phyloP scores from a whole-genome alignment of 495 filamentous ascomycete genomes.

The Trichoderma asperelloides region DNA sequence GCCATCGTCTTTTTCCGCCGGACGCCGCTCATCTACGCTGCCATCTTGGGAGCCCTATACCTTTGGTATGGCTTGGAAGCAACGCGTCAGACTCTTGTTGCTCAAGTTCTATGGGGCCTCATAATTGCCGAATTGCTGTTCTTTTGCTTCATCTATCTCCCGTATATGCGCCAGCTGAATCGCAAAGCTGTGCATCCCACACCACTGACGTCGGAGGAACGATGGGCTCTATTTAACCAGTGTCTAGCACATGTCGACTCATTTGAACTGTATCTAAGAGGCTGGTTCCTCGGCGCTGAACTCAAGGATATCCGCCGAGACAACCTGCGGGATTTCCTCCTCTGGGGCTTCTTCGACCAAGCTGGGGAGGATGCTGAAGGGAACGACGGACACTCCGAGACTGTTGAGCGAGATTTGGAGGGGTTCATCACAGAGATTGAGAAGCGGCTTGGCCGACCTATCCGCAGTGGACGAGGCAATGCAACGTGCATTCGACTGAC shows the following conservation, averaged over 20 bases:
- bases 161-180: slow-evolving; percentile 41
- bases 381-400: slow-evolving; percentile 19
- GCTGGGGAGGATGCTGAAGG: slow-evolving; percentile 14
- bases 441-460: slow-evolving; percentile 31
- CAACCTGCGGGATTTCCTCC: slow-evolving; percentile 55
- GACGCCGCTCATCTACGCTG: slow-evolving; percentile 3
- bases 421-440: slow-evolving; percentile 45
- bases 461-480: slow-evolving; percentile 43
- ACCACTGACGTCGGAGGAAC: slow-evolving; percentile 22
- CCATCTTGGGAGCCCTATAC: not conserved
- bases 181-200: slow-evolving; percentile 44
- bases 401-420: slow-evolving; percentile 39
- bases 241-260: slow-evolving; percentile 48
- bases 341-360: slow-evolving; percentile 54
- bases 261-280: slow-evolving; percentile 44
- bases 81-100: slow-evolving; percentile 15
- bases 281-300: slow-evolving; percentile 57
- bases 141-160: slow-evolving; percentile 32
- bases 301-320: slow-evolving; percentile 51
- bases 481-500: slow-evolving; percentile 52
- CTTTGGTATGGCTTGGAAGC: not conserved
- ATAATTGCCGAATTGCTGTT: slow-evolving; percentile 42
- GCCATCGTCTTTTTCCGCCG: not conserved
- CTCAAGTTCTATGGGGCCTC: slow-evolving; percentile 36
- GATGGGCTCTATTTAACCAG: slow-evolving; percentile 43